phyloP scores from a whole-genome alignment of 2,329 filamentous ascomycete genomes.

The Bretziella fagacearum region DNA sequence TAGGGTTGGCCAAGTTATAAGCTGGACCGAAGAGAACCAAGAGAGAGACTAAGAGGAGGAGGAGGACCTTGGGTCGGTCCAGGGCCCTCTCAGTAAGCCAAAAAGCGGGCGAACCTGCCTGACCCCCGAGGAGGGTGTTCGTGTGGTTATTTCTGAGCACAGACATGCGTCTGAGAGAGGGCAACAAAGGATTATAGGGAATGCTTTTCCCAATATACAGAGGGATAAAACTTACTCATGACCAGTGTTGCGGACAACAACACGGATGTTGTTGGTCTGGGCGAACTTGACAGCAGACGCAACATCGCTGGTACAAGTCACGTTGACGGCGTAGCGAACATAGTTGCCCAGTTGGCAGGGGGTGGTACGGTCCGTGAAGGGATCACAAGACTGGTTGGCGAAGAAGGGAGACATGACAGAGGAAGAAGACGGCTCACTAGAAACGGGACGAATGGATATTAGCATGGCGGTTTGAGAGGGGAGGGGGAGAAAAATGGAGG shows the following conservation, averaged over 20 bases:
- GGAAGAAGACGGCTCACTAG: slow-evolving; percentile 23
- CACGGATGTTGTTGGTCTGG: slow-evolving; percentile 22
- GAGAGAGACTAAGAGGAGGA: no score
- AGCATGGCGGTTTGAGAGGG: slow-evolving; percentile 3
- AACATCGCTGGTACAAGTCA: slow-evolving; percentile 20
- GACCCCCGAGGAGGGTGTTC: no score
- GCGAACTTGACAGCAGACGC: slow-evolving; percentile 23
- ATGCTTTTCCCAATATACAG: neutral
- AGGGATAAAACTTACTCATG: slow-evolving; percentile 20
- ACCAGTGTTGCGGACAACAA: slow-evolving; percentile 23
- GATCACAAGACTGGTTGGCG: slow-evolving; percentile 24
- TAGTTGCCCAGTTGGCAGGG: slow-evolving; percentile 29
- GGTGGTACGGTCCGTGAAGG: slow-evolving; percentile 23
- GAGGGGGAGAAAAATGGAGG: neutral
- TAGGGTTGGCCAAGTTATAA: no score
- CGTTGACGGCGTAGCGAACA: slow-evolving; percentile 25
- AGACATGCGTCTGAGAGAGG: no score
- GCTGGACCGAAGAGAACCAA: no score
- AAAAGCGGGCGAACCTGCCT: no score
- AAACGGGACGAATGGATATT: neutral
- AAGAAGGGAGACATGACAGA: slow-evolving; percentile 26
- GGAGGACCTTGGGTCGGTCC: no score
- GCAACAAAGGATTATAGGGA: neutral
- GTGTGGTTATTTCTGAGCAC: no score
- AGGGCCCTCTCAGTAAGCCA: no score